phyloP scores from a whole-genome alignment of 2,329 filamentous ascomycete species.

The Apiospora arundinis region DNA sequence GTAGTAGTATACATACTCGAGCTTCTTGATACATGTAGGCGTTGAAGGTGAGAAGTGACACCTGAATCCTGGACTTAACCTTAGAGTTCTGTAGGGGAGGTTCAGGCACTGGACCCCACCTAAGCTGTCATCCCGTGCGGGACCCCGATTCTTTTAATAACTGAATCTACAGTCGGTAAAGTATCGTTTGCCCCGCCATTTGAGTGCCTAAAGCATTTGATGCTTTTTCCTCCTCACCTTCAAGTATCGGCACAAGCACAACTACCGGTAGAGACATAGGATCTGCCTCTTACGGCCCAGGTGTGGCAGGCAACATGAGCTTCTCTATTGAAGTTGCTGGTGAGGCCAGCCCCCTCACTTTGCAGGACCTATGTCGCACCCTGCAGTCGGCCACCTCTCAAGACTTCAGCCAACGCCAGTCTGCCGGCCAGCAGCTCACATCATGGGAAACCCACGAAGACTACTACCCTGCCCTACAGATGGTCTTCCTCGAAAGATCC shows the following conservation, averaged over 20 bases:
- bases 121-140: conserved; percentile 15
- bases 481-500: conserved; percentile 80
- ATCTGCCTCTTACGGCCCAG: neutral
- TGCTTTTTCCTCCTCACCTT: neutral
- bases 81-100: neutral
- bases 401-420: conserved; percentile 67
- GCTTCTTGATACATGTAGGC: too few species aligned
- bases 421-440: conserved; percentile 72
- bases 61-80: neutral
- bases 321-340: conserved; percentile 80
- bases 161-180: neutral
- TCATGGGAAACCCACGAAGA: conserved; percentile 72
- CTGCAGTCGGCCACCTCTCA: conserved; percentile 69
- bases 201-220: neutral
- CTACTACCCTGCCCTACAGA: conserved; percentile 75
- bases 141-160: neutral
- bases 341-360: conserved; percentile 75
- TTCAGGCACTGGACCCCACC: neutral
- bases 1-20: neutral
- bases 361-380: conserved; percentile 68
- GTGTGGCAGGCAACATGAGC: conserved; percentile 56
- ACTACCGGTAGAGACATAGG: neutral
- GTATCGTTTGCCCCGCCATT: neutral
- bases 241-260: neutral
- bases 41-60: too few species aligned